Evolutionary conservation across 1,284 basidiomycete genomes (phyloP).

Genomic region (Cystobasidiaceae sp.): DNA sequence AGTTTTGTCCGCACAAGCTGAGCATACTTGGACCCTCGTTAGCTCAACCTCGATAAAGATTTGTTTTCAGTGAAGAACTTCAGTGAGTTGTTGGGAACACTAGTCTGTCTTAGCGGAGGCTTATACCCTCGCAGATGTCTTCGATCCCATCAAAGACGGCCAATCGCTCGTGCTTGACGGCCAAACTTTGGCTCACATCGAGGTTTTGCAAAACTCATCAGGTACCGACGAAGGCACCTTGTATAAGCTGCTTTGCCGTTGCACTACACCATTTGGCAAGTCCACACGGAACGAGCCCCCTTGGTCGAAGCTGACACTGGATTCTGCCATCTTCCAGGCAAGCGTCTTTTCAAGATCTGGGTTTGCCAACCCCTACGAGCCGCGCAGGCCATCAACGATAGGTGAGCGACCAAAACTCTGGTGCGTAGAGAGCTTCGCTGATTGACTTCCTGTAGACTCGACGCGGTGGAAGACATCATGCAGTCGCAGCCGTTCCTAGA

Average conservation of each 20-base stretch:
- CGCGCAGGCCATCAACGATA: constrained; percentile 73
- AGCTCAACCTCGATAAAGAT: constrained; percentile 89
- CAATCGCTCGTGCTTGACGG: constrained; percentile 81
- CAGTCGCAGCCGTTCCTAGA: constrained; percentile 66
- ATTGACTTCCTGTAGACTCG: constrained; percentile 56
- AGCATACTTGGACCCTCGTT: constrained; percentile 63
- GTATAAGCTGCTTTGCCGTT: constrained; percentile 72
- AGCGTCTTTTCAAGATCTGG: constrained; percentile 90
- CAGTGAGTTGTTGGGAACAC: constrained; percentile 47
- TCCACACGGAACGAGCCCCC: constrained; percentile 8
- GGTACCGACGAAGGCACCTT: constrained; percentile 84
- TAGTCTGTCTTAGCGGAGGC: not conserved
- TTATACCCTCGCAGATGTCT: constrained; percentile 54
- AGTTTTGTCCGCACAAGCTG: not conserved
- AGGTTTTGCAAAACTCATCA: constrained; percentile 86
- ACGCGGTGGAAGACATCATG: constrained; percentile 86
- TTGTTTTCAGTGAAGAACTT: constrained; percentile 90
- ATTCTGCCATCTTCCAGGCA: constrained; percentile 55
- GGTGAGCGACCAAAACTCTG: constrained; percentile 52
- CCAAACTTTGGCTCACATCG: constrained; percentile 86
- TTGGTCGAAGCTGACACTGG: not conserved
- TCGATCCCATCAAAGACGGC: constrained; percentile 85
- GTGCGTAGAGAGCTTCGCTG: not conserved
- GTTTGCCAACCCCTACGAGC: constrained; percentile 80
- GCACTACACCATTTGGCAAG: constrained; percentile 80